Percentiles rank a stretch among this genome's conserved stretches.
phyloP scores from a whole-genome alignment of 2,329 filamentous ascomycete species.

The Cladosporium halotolerans region DNA sequence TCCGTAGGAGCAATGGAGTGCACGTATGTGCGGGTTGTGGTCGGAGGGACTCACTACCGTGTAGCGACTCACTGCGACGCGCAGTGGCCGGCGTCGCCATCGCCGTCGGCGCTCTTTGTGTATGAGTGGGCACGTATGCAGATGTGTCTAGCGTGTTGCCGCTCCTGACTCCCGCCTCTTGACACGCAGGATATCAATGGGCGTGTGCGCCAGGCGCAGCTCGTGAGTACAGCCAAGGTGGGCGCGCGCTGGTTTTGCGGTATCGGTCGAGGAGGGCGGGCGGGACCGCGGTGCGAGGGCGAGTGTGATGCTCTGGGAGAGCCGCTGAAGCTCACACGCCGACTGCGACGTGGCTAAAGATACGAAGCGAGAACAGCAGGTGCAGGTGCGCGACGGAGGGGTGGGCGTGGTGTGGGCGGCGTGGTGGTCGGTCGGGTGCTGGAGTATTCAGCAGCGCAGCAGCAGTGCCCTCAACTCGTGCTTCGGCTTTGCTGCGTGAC shows the following conservation, averaged over 20 bases:
- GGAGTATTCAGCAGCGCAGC: too few species aligned
- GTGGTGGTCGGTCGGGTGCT: too few species aligned
- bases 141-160: not conserved
- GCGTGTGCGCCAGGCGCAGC: not conserved
- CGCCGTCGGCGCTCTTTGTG: not conserved
- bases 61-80: constrained; percentile 18
- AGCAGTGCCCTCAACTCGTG: not conserved
- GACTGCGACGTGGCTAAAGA: too few species aligned
- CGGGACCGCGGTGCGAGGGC: not conserved
- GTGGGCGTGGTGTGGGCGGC: too few species aligned
- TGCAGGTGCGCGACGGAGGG: too few species aligned
- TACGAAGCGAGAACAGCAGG: too few species aligned
- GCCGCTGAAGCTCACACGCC: too few species aligned
- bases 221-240: not conserved
- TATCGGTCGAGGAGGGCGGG: constrained; percentile 2
- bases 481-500: not conserved
- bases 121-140: too few species aligned
- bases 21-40: not conserved
- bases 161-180: too few species aligned
- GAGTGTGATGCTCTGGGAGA: too few species aligned
- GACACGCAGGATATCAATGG: not conserved
- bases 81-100: constrained; percentile 25
- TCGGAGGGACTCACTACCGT: constrained; percentile 14
- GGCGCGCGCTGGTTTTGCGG: constrained; percentile 8
- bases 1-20: not conserved